Base-by-base conservation (phyloP, 495 filamentous ascomycete species). In the Hyaloscypha finlandica region DNA sequence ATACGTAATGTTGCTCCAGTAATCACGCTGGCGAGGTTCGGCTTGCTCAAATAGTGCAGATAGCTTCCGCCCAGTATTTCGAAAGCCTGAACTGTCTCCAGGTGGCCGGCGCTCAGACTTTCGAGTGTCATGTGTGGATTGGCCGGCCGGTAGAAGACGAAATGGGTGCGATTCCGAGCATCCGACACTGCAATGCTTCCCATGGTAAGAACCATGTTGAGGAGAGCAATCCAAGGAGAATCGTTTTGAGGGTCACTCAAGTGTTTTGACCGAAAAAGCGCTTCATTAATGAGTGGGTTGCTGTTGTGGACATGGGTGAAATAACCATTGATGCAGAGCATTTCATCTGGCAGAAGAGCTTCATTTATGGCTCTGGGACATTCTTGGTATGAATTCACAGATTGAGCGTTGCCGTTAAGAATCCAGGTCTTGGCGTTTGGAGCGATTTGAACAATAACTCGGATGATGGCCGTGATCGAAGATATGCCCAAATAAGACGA, bases 151-250 rank as follows among this genome's bases (percentile, higher is more conserved):
- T 85, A 85, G 65, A 88, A 81, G 67, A 92, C 89, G 59, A 84
- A 85, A 62, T 84, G 83, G 71, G 90, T 86, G 69, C 89, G 85
- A 1, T 48, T 19, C 9, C 16, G 4, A 12, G 85, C 85, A 60
- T 87, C 87, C 42, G 84, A 84, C 22, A 85, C 85, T 0, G 85
- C 86, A 39, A 93, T 86, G 68, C 86, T 88, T 25, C 90, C 90
- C 73, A 92, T 81, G 30, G 90, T 90, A 55, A 92, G 86, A 30
- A 92, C 89, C 78, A 91, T 91, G 72, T 93, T 92, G 31, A 92
- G 78, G 20, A 93, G 75, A 0, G 85, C 87, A 30, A 92, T 81
- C 90, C 90, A 93, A 9, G 87, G 84, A 9, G 85, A 80, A 71
- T 93, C 90, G 67, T 80, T 84, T 6, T 90, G 79, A 60, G 84